These are phyloP conservation scores for Trametes elegans DNA, from an alignment of 768 basidiomycete species.

Conservation along the genomic window DNA sequence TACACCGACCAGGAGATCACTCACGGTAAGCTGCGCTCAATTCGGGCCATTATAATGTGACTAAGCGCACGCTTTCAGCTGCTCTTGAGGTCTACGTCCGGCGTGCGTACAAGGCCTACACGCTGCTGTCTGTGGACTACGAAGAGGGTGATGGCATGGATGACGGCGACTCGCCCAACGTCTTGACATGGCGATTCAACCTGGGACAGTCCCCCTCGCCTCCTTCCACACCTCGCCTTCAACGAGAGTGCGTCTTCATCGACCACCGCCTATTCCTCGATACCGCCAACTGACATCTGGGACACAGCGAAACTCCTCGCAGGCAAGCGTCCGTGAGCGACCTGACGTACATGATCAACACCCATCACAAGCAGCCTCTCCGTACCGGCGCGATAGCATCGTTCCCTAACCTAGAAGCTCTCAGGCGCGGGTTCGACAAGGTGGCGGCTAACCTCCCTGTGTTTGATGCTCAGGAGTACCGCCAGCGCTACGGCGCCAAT, in stretches of 20 bases:
- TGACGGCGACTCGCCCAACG: conserved; percentile 76
- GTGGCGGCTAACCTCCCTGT: conserved; percentile 70
- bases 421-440: conserved; percentile 72
- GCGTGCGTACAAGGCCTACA: conserved; percentile 94
- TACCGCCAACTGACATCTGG: neutral
- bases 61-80: conserved; percentile 46
- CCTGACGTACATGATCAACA: conserved; percentile 87
- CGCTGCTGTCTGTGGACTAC: conserved; percentile 87
- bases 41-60: neutral
- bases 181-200: conserved; percentile 95
- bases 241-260: conserved; percentile 45
- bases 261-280: conserved; percentile 19
- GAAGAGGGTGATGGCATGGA: conserved; percentile 87
- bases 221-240: conserved; percentile 75
- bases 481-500: conserved; percentile 69
- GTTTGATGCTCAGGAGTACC: conserved; percentile 71
- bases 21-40: conserved; percentile 54
- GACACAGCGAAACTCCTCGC: conserved; percentile 52
- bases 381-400: conserved; percentile 92
- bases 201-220: conserved; percentile 86
- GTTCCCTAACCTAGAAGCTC: conserved; percentile 70
- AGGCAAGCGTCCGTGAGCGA: conserved; percentile 95
- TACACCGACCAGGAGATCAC: conserved; percentile 82
- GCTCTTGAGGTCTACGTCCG: conserved; percentile 95
- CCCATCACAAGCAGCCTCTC: conserved; percentile 83